A percentile compares a stretch with the other conserved stretches of the same genome.
Evolutionary conservation across 352 stramenopile genomes (phyloP).

Genomic region (Pythium rishiriense): DNA sequence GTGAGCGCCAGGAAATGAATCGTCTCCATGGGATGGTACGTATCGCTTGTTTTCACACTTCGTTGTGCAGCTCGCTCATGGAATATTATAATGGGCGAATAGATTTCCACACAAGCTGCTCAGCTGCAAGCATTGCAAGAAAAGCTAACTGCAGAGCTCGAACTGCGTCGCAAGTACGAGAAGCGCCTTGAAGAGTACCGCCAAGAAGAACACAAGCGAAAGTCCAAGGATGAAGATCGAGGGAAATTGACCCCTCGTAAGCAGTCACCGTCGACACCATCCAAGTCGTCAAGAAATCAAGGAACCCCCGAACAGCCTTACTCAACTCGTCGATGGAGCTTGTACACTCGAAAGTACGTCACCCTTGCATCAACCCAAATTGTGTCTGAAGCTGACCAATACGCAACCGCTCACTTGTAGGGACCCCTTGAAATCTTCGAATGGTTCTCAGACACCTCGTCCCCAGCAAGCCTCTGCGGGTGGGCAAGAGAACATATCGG

Average conservation of each 20-base stretch:
- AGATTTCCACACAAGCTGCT: conserved; percentile 62
- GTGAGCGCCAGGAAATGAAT: conserved; percentile 59
- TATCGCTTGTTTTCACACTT: background rate
- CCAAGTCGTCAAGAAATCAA: conserved; percentile 32
- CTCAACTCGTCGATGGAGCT: conserved; percentile 59
- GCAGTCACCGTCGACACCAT: conserved; percentile 26
- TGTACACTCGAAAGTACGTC: conserved; percentile 65
- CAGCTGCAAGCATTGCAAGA: conserved; percentile 72
- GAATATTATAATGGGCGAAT: background rate
- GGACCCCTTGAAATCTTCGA: conserved; percentile 18
- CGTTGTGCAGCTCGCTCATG: background rate
- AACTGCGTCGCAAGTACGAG: conserved; percentile 76
- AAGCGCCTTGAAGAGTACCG: conserved; percentile 74
- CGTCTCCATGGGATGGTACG: conserved; percentile 65
- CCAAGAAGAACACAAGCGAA: conserved; percentile 55
- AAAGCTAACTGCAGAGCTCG: conserved; percentile 59
- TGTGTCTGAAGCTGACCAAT: background rate
- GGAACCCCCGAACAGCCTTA: conserved; percentile 43
- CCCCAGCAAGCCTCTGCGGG: conserved; percentile 13
- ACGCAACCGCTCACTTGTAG: background rate
- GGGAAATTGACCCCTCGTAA: conserved; percentile 4
- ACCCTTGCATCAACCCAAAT: background rate
- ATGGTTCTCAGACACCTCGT: background rate
- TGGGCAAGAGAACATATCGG: conserved; percentile 74
- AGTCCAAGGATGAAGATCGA: conserved; percentile 46